Evolutionary conservation across 1,284 basidiomycete species (phyloP).

Genomic region (Fomitopsis betulina): DNA sequence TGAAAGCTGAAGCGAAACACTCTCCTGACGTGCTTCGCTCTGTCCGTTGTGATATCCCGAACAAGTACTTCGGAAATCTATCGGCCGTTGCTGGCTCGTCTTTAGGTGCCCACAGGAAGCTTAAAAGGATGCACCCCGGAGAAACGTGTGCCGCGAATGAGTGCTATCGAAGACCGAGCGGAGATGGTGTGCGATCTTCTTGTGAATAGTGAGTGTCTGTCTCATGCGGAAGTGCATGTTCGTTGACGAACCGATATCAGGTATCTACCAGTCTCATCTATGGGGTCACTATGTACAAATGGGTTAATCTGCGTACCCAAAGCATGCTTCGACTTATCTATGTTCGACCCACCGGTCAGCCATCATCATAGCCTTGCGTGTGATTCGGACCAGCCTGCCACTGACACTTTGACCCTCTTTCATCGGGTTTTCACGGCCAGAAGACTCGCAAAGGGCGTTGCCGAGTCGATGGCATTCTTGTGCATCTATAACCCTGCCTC

Average conservation of each 20-base stretch:
- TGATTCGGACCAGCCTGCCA: too few relatives aligned
- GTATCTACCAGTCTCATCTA: not conserved
- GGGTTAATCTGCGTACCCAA: not conserved
- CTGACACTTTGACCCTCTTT: too few relatives aligned
- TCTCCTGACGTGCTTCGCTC: not conserved
- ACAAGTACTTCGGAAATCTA: not conserved
- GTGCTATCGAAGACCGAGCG: not conserved
- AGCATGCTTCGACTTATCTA: too few relatives aligned
- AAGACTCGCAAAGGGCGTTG: too few relatives aligned
- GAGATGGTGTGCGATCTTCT: not conserved
- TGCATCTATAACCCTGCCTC: too few relatives aligned
- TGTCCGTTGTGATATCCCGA: constrained; percentile 1
- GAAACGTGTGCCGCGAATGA: not conserved
- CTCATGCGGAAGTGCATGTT: not conserved
- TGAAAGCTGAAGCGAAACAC: not conserved
- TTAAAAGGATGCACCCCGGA: not conserved
- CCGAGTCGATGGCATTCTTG: too few relatives aligned
- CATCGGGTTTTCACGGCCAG: too few relatives aligned
- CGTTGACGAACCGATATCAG: not conserved
- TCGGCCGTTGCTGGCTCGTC: not conserved
- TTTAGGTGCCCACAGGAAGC: not conserved
- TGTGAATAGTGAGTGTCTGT: not conserved
- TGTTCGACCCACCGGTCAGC: too few relatives aligned
- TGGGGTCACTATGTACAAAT: not conserved
- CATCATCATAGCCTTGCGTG: too few relatives aligned